phyloP scores from a whole-genome alignment of 2,329 filamentous ascomycete species.

The Coleophoma crateriformis region DNA sequence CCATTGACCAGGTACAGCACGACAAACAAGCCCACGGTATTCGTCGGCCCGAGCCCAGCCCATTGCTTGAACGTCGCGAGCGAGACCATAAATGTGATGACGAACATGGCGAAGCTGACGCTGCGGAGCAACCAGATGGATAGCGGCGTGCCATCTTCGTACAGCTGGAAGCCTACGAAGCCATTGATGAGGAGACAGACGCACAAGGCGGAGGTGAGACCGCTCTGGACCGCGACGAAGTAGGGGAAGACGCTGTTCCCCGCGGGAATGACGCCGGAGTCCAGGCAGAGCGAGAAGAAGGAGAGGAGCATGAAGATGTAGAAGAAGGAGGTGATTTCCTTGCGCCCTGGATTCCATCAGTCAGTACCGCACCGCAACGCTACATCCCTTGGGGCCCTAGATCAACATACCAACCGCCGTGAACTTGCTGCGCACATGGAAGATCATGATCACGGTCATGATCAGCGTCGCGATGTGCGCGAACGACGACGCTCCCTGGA shows the following conservation, averaged over 20 bases:
- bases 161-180: slow-evolving; percentile 96
- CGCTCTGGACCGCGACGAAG: slow-evolving; percentile 83
- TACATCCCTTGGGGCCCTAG: no score
- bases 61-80: slow-evolving; percentile 90
- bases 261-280: slow-evolving; percentile 86
- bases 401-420: slow-evolving; percentile 78
- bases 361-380: no score
- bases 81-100: slow-evolving; percentile 80
- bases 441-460: slow-evolving; percentile 96
- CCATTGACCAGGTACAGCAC: slow-evolving; percentile 90
- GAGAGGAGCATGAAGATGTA: slow-evolving; percentile 93
- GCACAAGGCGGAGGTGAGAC: slow-evolving; percentile 77
- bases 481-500: slow-evolving; percentile 84
- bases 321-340: slow-evolving; percentile 83
- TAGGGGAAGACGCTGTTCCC: slow-evolving; percentile 79
- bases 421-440: slow-evolving; percentile 96
- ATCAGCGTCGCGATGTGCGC: slow-evolving; percentile 85
- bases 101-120: slow-evolving; percentile 74
- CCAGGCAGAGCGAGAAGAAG: slow-evolving; percentile 81
- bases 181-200: slow-evolving; percentile 93
- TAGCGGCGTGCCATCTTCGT: slow-evolving; percentile 90
- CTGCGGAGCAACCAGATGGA: slow-evolving; percentile 89
- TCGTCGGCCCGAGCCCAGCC: slow-evolving; percentile 78
- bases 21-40: slow-evolving; percentile 84
- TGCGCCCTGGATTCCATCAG: slow-evolving; percentile 40